Percentiles rank a stretch among this genome's conserved stretches.
Evolutionary conservation across 306 rosid species (phyloP).

Genomic region (Acacia acuminata): DNA sequence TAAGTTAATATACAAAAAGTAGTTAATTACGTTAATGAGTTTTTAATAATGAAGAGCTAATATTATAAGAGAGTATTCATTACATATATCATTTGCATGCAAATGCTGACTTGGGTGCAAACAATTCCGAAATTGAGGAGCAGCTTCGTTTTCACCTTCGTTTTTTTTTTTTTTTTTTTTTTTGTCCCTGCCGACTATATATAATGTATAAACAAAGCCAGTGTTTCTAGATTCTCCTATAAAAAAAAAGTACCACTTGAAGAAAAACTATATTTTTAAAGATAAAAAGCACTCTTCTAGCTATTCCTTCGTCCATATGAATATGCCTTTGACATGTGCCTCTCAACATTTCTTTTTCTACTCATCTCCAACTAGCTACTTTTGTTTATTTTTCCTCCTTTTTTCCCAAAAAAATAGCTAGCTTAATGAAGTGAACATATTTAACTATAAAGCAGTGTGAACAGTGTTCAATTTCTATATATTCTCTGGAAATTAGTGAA

Average conservation of each 20-base stretch:
- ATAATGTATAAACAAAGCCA: not conserved
- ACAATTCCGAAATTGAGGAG: not conserved
- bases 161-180: too few relatives aligned
- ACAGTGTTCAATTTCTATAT: constrained; percentile 9
- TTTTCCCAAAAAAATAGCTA: not conserved
- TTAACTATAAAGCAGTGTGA: not conserved
- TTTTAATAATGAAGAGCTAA: too few relatives aligned
- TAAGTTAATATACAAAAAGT: too few relatives aligned
- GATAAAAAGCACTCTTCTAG: not conserved
- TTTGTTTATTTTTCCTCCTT: not conserved
- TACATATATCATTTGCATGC: not conserved
- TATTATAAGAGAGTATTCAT: too few relatives aligned
- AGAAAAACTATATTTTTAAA: not conserved
- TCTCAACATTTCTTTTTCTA: not conserved
- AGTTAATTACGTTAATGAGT: too few relatives aligned
- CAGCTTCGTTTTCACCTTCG: not conserved
- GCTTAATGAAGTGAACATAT: not conserved
- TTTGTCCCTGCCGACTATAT: not conserved
- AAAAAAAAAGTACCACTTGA: not conserved
- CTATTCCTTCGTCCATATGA: not conserved
- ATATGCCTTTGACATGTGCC: not conserved
- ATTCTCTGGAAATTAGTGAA: not conserved
- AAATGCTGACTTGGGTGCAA: not conserved
- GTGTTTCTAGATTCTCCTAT: not conserved
- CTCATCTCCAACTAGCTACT: not conserved